Percentiles rank a stretch among this genome's conserved stretches.
Conservation (phyloP, 345 rosid species). For the Aquilaria yunnanensis region DNA sequence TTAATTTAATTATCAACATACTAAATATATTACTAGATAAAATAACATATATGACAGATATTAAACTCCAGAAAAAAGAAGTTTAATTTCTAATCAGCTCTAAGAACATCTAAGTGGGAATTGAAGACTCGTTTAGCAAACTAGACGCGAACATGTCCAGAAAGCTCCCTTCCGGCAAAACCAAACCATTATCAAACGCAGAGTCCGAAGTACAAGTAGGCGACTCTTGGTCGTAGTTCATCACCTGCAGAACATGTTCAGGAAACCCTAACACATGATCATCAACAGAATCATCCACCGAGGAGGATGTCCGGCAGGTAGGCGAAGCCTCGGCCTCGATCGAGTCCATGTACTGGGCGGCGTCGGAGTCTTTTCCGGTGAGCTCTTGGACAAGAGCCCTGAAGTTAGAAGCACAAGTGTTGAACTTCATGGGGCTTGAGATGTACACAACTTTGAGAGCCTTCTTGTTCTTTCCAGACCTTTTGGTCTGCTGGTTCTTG, state of each 20-base stretch:
- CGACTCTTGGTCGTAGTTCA: constrained; percentile 1
- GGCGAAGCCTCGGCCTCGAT: constrained; percentile 2
- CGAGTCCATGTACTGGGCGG: constrained; percentile 22
- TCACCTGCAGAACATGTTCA: constrained; percentile 5
- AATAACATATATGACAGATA: too few relatives aligned
- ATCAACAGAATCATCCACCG: constrained; percentile 13
- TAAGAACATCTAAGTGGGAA: constrained; percentile 18
- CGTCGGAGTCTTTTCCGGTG: constrained; percentile 78
- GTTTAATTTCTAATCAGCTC: not conserved
- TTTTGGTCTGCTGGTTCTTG: constrained; percentile 3
- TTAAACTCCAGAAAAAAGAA: too few relatives aligned
- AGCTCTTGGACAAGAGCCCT: constrained; percentile 83
- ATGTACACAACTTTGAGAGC: constrained; percentile 74
- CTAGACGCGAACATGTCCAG: constrained; percentile 25
- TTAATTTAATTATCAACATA: too few relatives aligned
- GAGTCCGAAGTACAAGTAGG: constrained; percentile 15
- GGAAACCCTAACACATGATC: constrained; percentile 5
- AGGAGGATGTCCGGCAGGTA: constrained; percentile 7
- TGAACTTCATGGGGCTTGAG: constrained; percentile 74
- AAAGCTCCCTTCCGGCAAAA: constrained; percentile 21
- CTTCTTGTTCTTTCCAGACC: constrained; percentile 13
- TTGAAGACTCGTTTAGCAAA: constrained; percentile 17
- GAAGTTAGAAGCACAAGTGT: constrained; percentile 61
- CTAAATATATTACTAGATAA: too few relatives aligned
- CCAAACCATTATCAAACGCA: constrained; percentile 12